Percentiles rank a stretch among this genome's conserved stretches.
Conservation (phyloP, 2,329 filamentous ascomycete species). For the Cordyceps fumosorosea region DNA sequence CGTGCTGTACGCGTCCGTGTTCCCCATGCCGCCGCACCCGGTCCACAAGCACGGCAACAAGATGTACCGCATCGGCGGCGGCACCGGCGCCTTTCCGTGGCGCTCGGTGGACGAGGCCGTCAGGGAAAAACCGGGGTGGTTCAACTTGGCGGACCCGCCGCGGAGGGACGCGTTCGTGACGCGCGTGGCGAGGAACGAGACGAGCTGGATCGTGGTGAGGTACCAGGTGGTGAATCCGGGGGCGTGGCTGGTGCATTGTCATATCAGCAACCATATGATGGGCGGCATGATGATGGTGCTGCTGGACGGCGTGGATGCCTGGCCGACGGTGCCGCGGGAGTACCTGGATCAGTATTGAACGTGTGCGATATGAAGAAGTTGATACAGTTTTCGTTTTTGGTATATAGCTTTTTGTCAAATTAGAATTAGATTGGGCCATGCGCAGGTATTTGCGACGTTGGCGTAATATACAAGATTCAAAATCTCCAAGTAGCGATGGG, state of each 20-base stretch:
- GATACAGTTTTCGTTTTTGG: background rate
- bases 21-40: conserved; percentile 46
- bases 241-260: conserved; percentile 44
- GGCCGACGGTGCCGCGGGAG: conserved; percentile 34
- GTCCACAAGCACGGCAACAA: conserved; percentile 61
- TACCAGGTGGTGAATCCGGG: conserved; percentile 48
- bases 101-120: conserved; percentile 46
- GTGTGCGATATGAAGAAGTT: no score
- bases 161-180: conserved; percentile 38
- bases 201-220: conserved; percentile 41
- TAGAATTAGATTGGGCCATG: background rate
- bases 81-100: conserved; percentile 45
- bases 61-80: conserved; percentile 49
- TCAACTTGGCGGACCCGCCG: conserved; percentile 52
- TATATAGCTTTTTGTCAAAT: background rate
- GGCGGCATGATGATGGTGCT: conserved; percentile 51
- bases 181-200: conserved; percentile 16
- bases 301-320: conserved; percentile 39
- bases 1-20: conserved; percentile 38
- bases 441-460: no score
- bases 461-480: background rate
- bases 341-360: conserved; percentile 21
- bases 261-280: conserved; percentile 42
- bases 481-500: background rate
- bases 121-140: conserved; percentile 37